Conservation (phyloP, 2,329 filamentous ascomycete species). For the Fusarium sp. region DNA sequence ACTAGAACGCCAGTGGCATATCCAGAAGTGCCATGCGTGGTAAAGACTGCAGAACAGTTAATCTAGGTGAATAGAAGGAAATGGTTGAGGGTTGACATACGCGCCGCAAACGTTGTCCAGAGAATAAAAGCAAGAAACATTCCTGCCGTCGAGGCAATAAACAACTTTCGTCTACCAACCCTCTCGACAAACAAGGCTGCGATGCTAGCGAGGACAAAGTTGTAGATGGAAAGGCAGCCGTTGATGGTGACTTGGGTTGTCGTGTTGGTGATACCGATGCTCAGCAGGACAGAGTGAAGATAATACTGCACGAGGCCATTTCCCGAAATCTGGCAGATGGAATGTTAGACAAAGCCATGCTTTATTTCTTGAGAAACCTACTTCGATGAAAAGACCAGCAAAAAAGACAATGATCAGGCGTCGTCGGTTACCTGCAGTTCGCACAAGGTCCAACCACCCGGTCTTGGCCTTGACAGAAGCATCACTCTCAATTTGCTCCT, state of each 20-base stretch:
- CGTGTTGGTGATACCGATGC: slow-evolving; percentile 48
- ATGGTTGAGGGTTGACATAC: neutral
- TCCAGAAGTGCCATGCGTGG: slow-evolving; percentile 10
- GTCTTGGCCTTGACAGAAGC: neutral
- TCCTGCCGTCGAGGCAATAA: neutral
- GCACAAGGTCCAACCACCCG: neutral
- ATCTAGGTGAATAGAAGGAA: neutral
- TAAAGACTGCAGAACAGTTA: neutral
- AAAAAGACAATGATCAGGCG: neutral
- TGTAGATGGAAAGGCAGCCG: slow-evolving; percentile 43
- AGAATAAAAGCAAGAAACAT: neutral
- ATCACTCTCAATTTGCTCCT: neutral
- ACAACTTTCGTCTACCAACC: neutral
- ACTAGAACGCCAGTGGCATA: slow-evolving; percentile 10
- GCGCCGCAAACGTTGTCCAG: neutral
- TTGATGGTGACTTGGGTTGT: slow-evolving; percentile 47
- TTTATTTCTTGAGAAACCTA: too few relatives aligned
- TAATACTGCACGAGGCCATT: neutral
- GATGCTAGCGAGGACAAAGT: slow-evolving; percentile 46
- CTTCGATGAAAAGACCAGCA: neutral
- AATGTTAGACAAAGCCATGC: neutral
- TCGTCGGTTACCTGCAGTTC: neutral
- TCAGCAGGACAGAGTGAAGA: slow-evolving; percentile 33
- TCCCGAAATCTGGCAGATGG: neutral
- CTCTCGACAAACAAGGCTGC: slow-evolving; percentile 44